Percentiles rank a stretch among this genome's conserved stretches.
phyloP scores from a whole-genome alignment of 2,329 filamentous ascomycete species.

The Xylaria polymorpha region DNA sequence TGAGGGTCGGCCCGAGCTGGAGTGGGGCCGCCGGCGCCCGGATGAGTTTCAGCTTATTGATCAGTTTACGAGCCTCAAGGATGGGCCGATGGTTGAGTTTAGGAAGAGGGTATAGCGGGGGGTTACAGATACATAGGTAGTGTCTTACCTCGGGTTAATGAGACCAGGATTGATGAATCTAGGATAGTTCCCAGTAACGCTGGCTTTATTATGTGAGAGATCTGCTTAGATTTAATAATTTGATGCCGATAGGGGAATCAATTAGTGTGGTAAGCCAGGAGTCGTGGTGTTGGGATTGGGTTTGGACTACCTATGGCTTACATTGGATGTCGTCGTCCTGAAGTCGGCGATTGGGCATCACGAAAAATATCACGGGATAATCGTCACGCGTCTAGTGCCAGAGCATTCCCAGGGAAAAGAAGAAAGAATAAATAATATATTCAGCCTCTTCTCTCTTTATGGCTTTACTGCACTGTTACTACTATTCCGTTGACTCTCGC shows the following conservation, averaged over 20 bases:
- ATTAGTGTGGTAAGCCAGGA: neutral
- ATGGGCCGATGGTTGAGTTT: constrained; percentile 77
- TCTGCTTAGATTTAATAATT: neutral
- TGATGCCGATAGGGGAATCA: neutral
- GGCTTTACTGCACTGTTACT: neutral
- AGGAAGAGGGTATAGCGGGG: constrained; percentile 46
- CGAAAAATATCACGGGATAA: too few species aligned
- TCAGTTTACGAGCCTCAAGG: constrained; percentile 78
- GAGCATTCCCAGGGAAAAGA: too few species aligned
- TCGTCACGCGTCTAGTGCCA: too few species aligned
- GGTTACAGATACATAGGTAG: neutral
- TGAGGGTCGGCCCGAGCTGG: constrained; percentile 61
- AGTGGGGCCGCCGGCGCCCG: constrained; percentile 65
- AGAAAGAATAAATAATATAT: too few species aligned
- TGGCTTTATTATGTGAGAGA: neutral
- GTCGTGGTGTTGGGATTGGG: neutral
- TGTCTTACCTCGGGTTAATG: constrained; percentile 1
- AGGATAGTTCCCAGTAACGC: neutral
- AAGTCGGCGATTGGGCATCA: too few species aligned
- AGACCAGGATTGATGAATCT: constrained; percentile 16
- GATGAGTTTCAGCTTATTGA: constrained; percentile 77
- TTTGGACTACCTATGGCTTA: too few species aligned
- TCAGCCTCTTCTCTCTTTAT: neutral
- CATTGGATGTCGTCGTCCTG: too few species aligned
- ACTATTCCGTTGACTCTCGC: neutral